Percentiles rank a stretch among this genome's conserved stretches.
Conservation (phyloP, 1,139 yeast species). For the Geotrichum cucujoidarum region DNA sequence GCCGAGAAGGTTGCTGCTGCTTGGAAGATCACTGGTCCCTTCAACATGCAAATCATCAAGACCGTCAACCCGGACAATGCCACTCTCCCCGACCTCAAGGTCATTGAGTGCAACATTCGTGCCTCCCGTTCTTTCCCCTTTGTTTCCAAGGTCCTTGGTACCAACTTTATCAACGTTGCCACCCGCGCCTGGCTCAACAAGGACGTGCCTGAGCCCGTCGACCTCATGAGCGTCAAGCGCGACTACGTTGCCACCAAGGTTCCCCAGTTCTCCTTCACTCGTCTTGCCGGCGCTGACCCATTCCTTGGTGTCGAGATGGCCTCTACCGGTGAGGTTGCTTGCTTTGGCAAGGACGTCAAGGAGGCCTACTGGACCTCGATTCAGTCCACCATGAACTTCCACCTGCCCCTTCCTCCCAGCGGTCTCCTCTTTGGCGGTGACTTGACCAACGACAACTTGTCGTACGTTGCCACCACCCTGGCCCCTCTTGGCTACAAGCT, state of each 20-base stretch:
- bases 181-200: constrained; percentile 77
- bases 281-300: constrained; percentile 98
- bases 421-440: constrained; percentile 96
- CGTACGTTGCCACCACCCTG: constrained; percentile 64
- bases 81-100: constrained; percentile 73
- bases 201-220: constrained; percentile 78
- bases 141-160: constrained; percentile 91
- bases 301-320: constrained; percentile 98
- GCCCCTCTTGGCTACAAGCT: constrained; percentile 75
- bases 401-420: constrained; percentile 82
- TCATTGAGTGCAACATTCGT: constrained; percentile 96
- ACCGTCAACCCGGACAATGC: constrained; percentile 71
- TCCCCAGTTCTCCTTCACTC: constrained; percentile 95
- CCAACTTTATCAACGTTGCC: constrained; percentile 90
- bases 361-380: constrained; percentile 98
- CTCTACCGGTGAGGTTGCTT: constrained; percentile 97
- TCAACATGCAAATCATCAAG: constrained; percentile 91
- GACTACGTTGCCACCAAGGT: constrained; percentile 93
- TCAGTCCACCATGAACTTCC: constrained; percentile 95
- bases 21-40: constrained; percentile 95
- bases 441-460: constrained; percentile 62
- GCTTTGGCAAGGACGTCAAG: constrained; percentile 76
- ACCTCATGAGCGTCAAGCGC: constrained; percentile 76
- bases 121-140: constrained; percentile 99
- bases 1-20: constrained; percentile 92